A percentile compares a stretch with the other conserved stretches of the same genome.
phyloP scores from a whole-genome alignment of 257 asterid genomes.

The Hygrophila difformis region DNA sequence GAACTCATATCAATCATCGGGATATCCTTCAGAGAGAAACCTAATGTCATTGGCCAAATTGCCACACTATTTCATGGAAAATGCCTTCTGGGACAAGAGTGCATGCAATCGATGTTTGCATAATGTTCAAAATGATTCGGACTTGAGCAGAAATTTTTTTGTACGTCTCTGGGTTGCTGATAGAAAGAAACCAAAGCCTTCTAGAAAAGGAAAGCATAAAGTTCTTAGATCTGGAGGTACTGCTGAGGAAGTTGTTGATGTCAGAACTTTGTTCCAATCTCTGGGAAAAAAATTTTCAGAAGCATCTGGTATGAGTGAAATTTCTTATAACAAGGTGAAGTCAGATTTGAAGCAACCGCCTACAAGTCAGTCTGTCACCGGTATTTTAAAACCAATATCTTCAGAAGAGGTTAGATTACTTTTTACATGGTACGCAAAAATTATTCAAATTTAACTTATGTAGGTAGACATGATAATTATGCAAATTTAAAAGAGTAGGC shows the following conservation, averaged over 20 bases:
- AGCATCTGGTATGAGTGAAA: slow-evolving; percentile 26
- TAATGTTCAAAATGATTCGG: slow-evolving; percentile 29
- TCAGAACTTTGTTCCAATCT: slow-evolving; percentile 18
- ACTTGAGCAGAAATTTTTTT: slow-evolving; percentile 64
- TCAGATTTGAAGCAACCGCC: slow-evolving; percentile 62
- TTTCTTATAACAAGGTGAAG: slow-evolving; percentile 28
- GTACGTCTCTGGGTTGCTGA: slow-evolving; percentile 71
- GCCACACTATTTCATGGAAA: slow-evolving; percentile 21
- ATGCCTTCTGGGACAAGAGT: slow-evolving; percentile 19
- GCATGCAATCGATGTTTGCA: slow-evolving; percentile 32
- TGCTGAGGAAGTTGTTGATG: slow-evolving; percentile 20
- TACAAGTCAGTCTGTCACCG: slow-evolving; percentile 72
- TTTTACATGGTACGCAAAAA: too few species aligned
- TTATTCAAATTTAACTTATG: too few species aligned
- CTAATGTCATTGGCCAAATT: slow-evolving; percentile 25
- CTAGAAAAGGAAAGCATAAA: slow-evolving; percentile 26
- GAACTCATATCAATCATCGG: slow-evolving; percentile 22
- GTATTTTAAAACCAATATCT: slow-evolving; percentile 61
- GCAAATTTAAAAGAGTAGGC: slow-evolving; percentile 2
- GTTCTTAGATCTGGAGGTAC: slow-evolving; percentile 16
- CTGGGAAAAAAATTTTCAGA: slow-evolving; percentile 40
- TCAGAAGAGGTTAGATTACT: slow-evolving; percentile 62
- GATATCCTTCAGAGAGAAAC: slow-evolving; percentile 25
- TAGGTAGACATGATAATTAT: neutral
- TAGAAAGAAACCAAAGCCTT: slow-evolving; percentile 30